Base-by-base conservation (phyloP, 1,284 basidiomycete species). In the Inonotus hispidus region DNA sequence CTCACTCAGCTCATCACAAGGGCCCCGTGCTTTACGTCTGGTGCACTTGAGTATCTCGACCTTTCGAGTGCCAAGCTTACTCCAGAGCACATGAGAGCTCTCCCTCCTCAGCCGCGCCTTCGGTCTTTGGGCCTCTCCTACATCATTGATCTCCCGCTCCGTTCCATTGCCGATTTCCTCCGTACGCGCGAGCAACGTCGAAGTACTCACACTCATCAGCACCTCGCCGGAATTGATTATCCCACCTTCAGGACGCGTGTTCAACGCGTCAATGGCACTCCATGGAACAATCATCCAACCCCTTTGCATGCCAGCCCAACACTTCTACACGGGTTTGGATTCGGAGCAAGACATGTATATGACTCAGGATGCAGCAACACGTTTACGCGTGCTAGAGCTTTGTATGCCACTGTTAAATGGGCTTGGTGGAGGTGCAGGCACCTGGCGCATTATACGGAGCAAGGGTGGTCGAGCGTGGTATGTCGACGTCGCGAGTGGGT, bases 391-490 rank as follows among this genome's bases (percentile, higher is more conserved):
- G 32, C 82, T 98, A 61, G 96, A 98, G 73, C 77, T 98, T 19
- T 86, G 89, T 27, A 81, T 84, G n/a, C 78, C 84, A 2, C 81
- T 92, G 66, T 80, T 98, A 5, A 79, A 82, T 53, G 81, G 81
- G 7, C 78, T 95, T 0, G 86, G 88, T 7, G 81, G 82, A 1
- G 94, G 94, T 3, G 88, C 87, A 0, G 87, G 85, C 2, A 75
- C 86, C 41, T 99, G 96, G 96, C 84, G 89, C 62, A 90, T 93
- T 62, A 81, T 98, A 41, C 81, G 85, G 66, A 95, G 92, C 68
- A 95, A 97, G 70, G 96, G 96, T 2, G 88, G 94, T 0, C 77
- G 96, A 46, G 95, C 94, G 1, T 99, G 96, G 95, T 97, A 95
- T 68, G 93, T 96, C 59, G 92, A 97, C 71, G 83, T 86, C 0